Evolutionary conservation across 2,329 filamentous ascomycete genomes (phyloP).

Genomic region (Fusarium buharicum): DNA sequence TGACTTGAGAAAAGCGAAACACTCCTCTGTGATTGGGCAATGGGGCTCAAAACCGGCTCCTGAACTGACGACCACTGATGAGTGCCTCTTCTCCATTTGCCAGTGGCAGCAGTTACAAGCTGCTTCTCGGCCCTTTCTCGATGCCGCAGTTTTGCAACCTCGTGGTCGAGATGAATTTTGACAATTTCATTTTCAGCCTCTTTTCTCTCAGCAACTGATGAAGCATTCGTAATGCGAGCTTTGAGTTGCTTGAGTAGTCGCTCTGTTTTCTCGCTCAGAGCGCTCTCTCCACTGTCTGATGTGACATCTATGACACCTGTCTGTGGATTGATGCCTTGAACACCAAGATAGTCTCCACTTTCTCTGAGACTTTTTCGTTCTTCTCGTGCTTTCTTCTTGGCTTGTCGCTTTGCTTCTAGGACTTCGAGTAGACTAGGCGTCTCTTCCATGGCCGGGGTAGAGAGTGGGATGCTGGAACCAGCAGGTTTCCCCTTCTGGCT

Average conservation of each 20-base stretch:
- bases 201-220: constrained; percentile 54
- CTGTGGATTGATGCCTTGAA: constrained; percentile 67
- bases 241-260: constrained; percentile 49
- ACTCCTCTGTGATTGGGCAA: constrained; percentile 55
- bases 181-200: constrained; percentile 59
- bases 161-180: constrained; percentile 44
- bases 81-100: constrained; percentile 58
- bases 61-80: constrained; percentile 63
- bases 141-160: constrained; percentile 56
- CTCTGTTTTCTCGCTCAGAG: constrained; percentile 46
- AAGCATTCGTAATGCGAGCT: constrained; percentile 49
- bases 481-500: not conserved
- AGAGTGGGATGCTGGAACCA: not conserved
- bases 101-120: constrained; percentile 43
- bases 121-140: constrained; percentile 56
- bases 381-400: constrained; percentile 48
- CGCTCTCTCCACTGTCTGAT: constrained; percentile 58
- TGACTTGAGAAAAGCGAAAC: constrained; percentile 39
- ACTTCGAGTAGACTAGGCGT: constrained; percentile 11
- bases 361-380: constrained; percentile 60
- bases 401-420: constrained; percentile 48
- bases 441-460: not conserved
- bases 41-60: constrained; percentile 61
- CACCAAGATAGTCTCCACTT: constrained; percentile 68
- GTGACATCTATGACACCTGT: constrained; percentile 65